These are phyloP conservation scores for Limnomonas spitsbergensis DNA, from an alignment of 139 green algal species.

Conservation along the genomic window DNA sequence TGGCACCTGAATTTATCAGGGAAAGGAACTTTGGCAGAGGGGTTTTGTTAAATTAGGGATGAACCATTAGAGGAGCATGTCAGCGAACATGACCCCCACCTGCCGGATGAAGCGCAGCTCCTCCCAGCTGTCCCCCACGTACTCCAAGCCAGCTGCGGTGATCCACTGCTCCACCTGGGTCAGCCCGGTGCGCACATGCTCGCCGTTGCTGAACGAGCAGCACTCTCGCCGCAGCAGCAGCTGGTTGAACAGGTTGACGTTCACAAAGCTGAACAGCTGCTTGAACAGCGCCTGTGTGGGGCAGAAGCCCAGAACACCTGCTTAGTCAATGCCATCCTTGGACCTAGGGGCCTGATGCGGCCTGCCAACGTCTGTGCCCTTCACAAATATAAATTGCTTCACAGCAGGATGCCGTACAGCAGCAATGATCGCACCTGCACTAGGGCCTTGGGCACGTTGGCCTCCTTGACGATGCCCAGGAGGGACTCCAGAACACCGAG, in stretches of 20 bases:
- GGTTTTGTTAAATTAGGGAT: no score
- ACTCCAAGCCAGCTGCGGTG: conserved; percentile 63
- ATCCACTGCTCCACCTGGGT: conserved; percentile 89
- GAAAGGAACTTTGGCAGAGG: no score
- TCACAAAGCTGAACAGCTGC: conserved; percentile 32
- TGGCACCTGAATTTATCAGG: not conserved
- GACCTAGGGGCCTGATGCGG: not conserved
- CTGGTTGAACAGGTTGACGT: conserved; percentile 90
- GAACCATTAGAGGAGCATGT: no score
- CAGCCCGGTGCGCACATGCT: conserved; percentile 82
- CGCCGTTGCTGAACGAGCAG: conserved; percentile 99
- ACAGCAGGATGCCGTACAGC: no score
- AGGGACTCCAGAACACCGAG: conserved; percentile 80
- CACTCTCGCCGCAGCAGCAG: conserved; percentile 97
- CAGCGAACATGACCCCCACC: conserved; percentile 31
- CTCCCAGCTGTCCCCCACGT: conserved; percentile 85
- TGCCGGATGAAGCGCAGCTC: conserved; percentile 93
- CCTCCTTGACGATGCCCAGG: conserved; percentile 74
- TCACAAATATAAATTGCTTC: not conserved
- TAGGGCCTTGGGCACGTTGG: conserved; percentile 87
- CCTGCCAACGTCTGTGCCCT: not conserved
- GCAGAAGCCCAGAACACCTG: not conserved
- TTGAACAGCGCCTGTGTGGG: conserved; percentile 24
- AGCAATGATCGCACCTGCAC: conserved; percentile 69
- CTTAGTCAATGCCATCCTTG: not conserved